Evolutionary conservation across 352 stramenopile species (phyloP).

Genomic region (Pythium phragmitis): DNA sequence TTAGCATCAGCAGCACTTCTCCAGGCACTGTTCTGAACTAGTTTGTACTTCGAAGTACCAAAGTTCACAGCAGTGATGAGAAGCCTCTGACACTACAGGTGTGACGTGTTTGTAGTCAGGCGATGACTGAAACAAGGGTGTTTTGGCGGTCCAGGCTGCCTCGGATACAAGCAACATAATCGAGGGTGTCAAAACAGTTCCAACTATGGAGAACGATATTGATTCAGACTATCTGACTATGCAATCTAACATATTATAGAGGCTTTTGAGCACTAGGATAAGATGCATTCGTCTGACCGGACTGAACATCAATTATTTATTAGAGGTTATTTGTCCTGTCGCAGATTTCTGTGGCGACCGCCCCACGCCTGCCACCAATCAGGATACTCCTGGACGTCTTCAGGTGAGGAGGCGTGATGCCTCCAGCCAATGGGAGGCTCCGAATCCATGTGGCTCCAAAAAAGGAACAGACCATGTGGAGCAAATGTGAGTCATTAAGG

Average conservation of each 20-base stretch:
- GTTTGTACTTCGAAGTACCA: too few relatives aligned
- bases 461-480: too few relatives aligned
- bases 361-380: conserved; percentile 14
- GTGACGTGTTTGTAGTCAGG: too few relatives aligned
- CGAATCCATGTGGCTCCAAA: too few relatives aligned
- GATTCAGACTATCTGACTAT: not conserved
- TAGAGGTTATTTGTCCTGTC: conserved; percentile 1
- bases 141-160: conserved; percentile 18
- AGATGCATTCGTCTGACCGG: not conserved
- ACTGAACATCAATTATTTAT: not conserved
- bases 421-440: conserved; percentile 27
- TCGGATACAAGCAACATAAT: conserved; percentile 14
- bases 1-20: too few relatives aligned
- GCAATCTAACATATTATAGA: conserved; percentile 1
- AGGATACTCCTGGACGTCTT: not conserved
- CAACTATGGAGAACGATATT: not conserved
- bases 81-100: too few relatives aligned
- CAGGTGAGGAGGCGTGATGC: conserved; percentile 17
- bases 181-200: conserved; percentile 13
- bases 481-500: too few relatives aligned
- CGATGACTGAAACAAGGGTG: not conserved
- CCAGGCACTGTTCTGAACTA: too few relatives aligned
- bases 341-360: conserved; percentile 7
- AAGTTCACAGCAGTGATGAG: too few relatives aligned
- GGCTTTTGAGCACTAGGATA: not conserved